Conservation (phyloP, 495 filamentous ascomycete genomes). For the Trichoderma virens region DNA sequence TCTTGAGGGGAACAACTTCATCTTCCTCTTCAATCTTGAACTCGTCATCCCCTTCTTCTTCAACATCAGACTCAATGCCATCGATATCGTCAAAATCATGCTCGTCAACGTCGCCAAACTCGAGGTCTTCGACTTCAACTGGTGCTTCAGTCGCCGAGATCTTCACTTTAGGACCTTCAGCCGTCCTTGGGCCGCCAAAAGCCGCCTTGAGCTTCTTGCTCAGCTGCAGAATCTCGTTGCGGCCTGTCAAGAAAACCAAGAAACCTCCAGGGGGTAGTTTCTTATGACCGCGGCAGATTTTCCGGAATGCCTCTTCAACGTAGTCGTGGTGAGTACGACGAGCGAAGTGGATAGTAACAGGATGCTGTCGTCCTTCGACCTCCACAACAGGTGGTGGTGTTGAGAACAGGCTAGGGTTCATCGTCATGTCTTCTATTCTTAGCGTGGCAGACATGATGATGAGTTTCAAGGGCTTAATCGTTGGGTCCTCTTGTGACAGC, state of each 20-base stretch:
- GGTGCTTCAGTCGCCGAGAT: conserved; percentile 72
- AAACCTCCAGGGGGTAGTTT: conserved; percentile 89
- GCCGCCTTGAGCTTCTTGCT: conserved; percentile 67
- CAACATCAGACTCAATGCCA: conserved; percentile 44
- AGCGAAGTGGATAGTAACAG: conserved; percentile 84
- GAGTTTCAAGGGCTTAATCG: conserved; percentile 74
- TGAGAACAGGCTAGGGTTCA: conserved; percentile 73
- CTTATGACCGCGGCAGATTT: conserved; percentile 79
- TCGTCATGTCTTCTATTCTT: conserved; percentile 79
- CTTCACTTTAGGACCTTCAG: conserved; percentile 54
- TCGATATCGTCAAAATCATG: conserved; percentile 41
- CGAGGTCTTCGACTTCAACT: conserved; percentile 80
- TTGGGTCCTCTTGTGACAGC: conserved; percentile 37
- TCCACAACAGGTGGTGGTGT: conserved; percentile 77
- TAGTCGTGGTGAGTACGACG: conserved; percentile 80
- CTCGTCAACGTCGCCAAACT: conserved; percentile 56
- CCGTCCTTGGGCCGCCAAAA: conserved; percentile 49
- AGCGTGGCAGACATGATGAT: conserved; percentile 98
- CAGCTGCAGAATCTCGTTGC: conserved; percentile 78
- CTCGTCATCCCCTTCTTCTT: conserved; percentile 53
- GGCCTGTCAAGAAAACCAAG: conserved; percentile 92
- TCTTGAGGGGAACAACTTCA: conserved; percentile 46
- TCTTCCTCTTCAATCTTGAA: conserved; percentile 46
- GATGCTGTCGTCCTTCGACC: conserved; percentile 88
- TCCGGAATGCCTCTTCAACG: conserved; percentile 78